Evolutionary conservation across 1,139 yeast species (phyloP), one percentile per base, ranked within the genome.

Genomic region (Geotrichum europaeum): DNA sequence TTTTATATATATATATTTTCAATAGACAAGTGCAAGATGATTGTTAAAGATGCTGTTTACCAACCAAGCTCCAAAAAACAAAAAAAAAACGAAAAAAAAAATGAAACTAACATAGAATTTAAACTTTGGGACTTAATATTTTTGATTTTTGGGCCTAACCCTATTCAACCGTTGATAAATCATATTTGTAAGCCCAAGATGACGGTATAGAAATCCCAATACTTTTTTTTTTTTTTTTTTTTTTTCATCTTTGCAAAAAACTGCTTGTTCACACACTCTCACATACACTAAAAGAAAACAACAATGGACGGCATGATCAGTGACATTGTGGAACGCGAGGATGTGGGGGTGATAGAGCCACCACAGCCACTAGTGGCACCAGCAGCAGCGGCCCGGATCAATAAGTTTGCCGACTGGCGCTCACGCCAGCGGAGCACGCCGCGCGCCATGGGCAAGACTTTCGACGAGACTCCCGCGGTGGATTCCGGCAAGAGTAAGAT

Each of bases 271-370:
- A 13, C 2, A 32, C 3, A 32, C 3, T 4, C 12, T 13, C 18
- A 13, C 2, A 32, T 10, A 32, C 3, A 32, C 12, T 3, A 32
- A 32, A 34, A 34, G 10, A n/a, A 24, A 45, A 4, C 5, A 30
- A 54, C 51, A 15, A 87, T 87, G 94, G 88, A 87, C 72, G 55
- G 55, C 22, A 77, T 85, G 66, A 75, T 87, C 22, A 89, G 90
- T 10, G 96, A 89, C 62, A 87, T 89, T 53, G 84, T 88, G 9
- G 96, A 88, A 72, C 84, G 80, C 62, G 86, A 85, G 47, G 76
- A 77, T 0, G 75, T 67, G 24, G 74, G 75, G 1, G 79, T 81
- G 0, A 70, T 69, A 52, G 74, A 70, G 18, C 79, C 80, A 15
- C 70, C 66, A 3, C 69, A 72, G 10, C 57, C 60, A 12, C 51